phyloP scores from a whole-genome alignment of 2,329 filamentous ascomycete species.

The Raffaelea arxii region DNA sequence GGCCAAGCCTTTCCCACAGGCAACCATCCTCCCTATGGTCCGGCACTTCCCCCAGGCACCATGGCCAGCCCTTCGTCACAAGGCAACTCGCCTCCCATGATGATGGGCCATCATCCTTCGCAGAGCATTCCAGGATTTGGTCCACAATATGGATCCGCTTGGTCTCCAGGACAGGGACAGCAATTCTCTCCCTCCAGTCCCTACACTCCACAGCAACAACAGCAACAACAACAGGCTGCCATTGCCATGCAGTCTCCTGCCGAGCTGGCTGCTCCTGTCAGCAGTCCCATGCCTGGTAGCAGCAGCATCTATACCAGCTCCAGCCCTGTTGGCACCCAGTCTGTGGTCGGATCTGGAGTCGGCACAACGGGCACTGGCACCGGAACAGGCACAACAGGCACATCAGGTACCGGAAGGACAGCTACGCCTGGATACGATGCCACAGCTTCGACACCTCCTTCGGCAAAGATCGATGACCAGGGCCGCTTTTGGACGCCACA shows the following conservation, averaged over 20 bases:
- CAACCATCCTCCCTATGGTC: neutral
- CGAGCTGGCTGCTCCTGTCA: neutral
- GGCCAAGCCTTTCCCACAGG: too few relatives aligned
- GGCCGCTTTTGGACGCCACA: constrained; percentile 24
- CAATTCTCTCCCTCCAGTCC: too few relatives aligned
- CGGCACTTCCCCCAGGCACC: neutral
- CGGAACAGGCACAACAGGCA: neutral
- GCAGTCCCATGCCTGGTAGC: neutral
- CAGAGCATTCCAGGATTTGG: too few relatives aligned
- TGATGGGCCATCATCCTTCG: too few relatives aligned
- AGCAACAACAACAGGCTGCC: neutral
- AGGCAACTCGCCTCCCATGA: neutral
- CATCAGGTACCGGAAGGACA: constrained; percentile 5
- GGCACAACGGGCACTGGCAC: constrained; percentile 3
- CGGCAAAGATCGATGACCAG: constrained; percentile 22
- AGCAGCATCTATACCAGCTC: neutral
- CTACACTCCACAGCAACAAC: too few relatives aligned
- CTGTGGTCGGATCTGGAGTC: constrained; percentile 4
- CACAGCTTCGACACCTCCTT: too few relatives aligned
- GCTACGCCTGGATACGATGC: constrained; percentile 6
- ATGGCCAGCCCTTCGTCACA: neutral
- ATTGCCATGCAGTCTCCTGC: neutral
- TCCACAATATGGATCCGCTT: too few relatives aligned
- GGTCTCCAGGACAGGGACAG: too few relatives aligned
- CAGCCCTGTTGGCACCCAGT: too few relatives aligned